Evolutionary conservation across 2,329 filamentous ascomycete genomes (phyloP), one percentile per base, ranked within the genome.

Genomic region (Exophiala aquamarina): DNA sequence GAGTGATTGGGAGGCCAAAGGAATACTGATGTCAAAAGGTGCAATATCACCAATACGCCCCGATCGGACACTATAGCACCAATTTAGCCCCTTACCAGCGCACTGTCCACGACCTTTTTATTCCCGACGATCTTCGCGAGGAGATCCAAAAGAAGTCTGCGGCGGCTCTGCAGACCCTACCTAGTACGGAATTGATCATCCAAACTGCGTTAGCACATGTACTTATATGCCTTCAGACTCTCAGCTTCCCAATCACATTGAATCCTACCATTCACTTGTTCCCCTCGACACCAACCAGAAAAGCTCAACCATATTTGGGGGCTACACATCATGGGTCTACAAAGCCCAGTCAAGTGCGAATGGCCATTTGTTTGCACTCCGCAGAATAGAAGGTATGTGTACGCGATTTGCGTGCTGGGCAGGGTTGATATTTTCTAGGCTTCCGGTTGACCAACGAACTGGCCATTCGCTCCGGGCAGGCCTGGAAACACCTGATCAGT

Each of bases 41-140:
- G 4, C 87, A 92, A 72, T 95, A 96, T 65, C 93, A 98, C 66
- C 78, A 95, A 10, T 98, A 98, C 66, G 88, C 89, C 23, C 90
- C 91, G 0, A 79, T 91, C 47, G 89, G 89, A 4, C 84, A 88
- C n/a, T 81, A 90, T 63, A 81, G 83, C 50, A 87, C 92, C 53
- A 89, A 89, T 54, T 75, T 95, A 21, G 76, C 87, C 56, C 83
- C 86, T 2, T 95, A 95, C 63, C 92, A 98, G 64, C 83, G 89
- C 49, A 84, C 86, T 47, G 83, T 88, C 2, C 89, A 94, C 62
- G 91, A 97, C 63, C 88, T 97, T 56, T 98, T 98, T 67, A 79
- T 97, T 33, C 83, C 89, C 1, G 91, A 95, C 61, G 84, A 89
- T 49, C 69, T 95, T 5, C 81, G 93, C 44, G 89, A 96, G 69